Base-by-base conservation (phyloP, 2,329 filamentous ascomycete genomes). In the Colletotrichum navitas region DNA sequence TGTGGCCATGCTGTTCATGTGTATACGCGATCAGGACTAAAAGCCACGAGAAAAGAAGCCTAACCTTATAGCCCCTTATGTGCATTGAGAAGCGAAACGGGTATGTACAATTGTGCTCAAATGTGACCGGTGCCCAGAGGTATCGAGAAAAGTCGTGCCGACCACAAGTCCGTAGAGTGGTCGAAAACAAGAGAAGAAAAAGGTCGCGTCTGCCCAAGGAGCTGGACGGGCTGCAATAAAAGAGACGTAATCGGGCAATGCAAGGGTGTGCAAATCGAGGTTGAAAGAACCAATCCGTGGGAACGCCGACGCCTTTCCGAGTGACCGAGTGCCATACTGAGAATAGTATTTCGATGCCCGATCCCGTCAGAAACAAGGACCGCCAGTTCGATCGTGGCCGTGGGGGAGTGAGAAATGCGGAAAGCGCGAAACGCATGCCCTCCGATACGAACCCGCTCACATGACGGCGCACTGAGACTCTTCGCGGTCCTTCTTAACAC, bases 401-500 rank as follows among this genome's bases (percentile, higher is more conserved):
- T 45, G 39, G 56, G 64, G 64, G 45, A 21, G 21, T 34, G 43
- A 60, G 29, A 45, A 68, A 52, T 21, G 52, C n/a, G 36, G 43
- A 58, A 29, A 29, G 61, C 26, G 26, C 45, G 54, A 52, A 55
- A 43, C n/a, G 55, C n/a, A 39, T 29, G 29, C 8, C 14, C 34
- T 39, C 32, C 16, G 32, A 29, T 8, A 21, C 32, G 12, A 11
- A 3, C 11, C 26, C 21, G 60, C 45, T 81, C 81, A 92, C 90
- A 92, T 91, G 73, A 92, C 80, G 72, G 79, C 78, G 79, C 90
- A 92, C 78, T 89, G 90, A 74, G 84, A 84, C 70, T 90, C 88
- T 73, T 91, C 89, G 76, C 89, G 87, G 72, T 89, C 89, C 77
- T 90, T 88, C 83, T 88, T 91, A 68, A 92, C 90, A 75, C 89